Percentiles rank a stretch among this genome's conserved stretches.
Conservation (phyloP, 208 protist species). For the Trypanosoma conorhini region DNA sequence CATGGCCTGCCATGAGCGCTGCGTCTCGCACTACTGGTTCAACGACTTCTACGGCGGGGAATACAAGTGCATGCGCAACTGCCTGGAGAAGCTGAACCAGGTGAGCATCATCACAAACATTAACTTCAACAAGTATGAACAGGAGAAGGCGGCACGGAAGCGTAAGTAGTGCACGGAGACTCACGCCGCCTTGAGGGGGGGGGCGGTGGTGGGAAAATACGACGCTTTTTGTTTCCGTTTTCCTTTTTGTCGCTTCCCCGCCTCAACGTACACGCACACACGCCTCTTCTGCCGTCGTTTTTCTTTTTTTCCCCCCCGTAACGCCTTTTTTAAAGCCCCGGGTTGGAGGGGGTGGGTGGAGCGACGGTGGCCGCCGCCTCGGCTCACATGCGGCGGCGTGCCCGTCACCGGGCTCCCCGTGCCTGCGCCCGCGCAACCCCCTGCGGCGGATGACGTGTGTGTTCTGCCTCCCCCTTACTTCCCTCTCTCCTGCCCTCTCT, state of each 20-base stretch:
- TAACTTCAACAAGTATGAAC: constrained; percentile 81
- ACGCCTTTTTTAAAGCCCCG: not conserved
- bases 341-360: not conserved
- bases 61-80: constrained; percentile 87
- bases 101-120: constrained; percentile 85
- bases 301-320: not conserved
- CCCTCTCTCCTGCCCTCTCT: constrained; percentile 2
- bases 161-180: not conserved
- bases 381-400: not conserved
- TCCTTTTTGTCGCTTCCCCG: too few relatives aligned
- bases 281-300: not conserved
- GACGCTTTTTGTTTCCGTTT: not conserved
- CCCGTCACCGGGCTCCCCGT: not conserved
- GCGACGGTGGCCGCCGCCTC: too few relatives aligned
- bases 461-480: too few relatives aligned
- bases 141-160: constrained; percentile 27
- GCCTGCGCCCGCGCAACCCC: not conserved
- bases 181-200: not conserved
- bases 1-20: constrained; percentile 80
- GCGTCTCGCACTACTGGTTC: constrained; percentile 72
- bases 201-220: not conserved
- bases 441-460: too few relatives aligned
- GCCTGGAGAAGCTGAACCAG: constrained; percentile 86
- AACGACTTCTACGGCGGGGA: constrained; percentile 81
- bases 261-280: too few relatives aligned